Conservation (phyloP, 352 stramenopile species). For the Pythium biforme region DNA sequence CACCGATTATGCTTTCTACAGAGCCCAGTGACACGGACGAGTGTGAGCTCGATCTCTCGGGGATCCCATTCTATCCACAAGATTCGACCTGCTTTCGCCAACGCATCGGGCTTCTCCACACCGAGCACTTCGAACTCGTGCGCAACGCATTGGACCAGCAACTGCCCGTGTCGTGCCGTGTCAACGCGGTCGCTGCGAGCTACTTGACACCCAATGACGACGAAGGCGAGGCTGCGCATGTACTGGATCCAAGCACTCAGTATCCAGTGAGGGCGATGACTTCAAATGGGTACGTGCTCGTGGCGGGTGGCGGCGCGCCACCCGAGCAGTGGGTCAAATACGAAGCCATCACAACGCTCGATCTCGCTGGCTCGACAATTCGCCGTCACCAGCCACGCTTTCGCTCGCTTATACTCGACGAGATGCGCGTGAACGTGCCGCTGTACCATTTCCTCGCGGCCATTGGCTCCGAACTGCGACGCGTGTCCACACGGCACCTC, state of each 20-base stretch:
- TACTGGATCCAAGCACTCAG: not conserved
- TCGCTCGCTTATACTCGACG: not conserved
- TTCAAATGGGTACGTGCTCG: not conserved
- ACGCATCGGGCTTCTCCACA: not conserved
- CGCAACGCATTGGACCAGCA: not conserved
- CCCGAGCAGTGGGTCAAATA: not conserved
- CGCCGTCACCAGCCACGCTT: not conserved
- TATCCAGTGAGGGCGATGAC: not conserved
- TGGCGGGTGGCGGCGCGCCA: not conserved
- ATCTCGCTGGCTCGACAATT: not conserved
- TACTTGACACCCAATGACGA: not conserved
- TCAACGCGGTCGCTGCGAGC: not conserved
- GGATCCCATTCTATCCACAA: conserved; percentile 5
- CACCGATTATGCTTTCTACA: not conserved
- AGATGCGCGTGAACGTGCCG: not conserved
- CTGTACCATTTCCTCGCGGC: not conserved
- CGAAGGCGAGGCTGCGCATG: not conserved
- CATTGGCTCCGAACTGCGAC: not conserved
- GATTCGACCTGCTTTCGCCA: conserved; percentile 1
- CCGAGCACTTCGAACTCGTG: not conserved
- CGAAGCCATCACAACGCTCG: not conserved
- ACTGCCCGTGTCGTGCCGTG: not conserved
- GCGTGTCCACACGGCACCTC: not conserved
- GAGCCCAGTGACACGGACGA: not conserved
- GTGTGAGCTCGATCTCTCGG: conserved; percentile 1